Evolutionary conservation across 2,329 filamentous ascomycete species (phyloP).

Genomic region (Alternaria angustiovoidea): DNA sequence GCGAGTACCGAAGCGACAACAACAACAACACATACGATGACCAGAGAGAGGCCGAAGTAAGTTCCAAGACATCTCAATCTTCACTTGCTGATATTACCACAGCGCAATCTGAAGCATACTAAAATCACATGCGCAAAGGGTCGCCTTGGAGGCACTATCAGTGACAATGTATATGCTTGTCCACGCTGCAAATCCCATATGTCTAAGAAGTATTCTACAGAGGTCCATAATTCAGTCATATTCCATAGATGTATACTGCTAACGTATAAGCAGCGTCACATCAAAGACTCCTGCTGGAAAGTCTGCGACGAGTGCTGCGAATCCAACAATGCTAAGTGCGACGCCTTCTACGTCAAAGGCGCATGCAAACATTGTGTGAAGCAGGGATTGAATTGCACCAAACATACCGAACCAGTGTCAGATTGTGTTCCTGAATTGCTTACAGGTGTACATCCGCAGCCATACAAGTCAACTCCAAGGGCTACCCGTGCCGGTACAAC

Average conservation of each 20-base stretch:
- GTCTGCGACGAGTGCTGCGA: slow-evolving; percentile 26
- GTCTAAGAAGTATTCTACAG: slow-evolving; percentile 7
- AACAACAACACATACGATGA: slow-evolving; percentile 7
- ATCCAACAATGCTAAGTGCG: slow-evolving; percentile 5
- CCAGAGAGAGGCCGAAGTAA: slow-evolving; percentile 1
- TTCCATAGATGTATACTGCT: not conserved
- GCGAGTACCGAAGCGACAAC: not conserved
- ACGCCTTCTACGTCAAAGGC: slow-evolving; percentile 7
- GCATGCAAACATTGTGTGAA: slow-evolving; percentile 17
- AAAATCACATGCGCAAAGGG: slow-evolving; percentile 6
- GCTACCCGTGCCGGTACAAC: not conserved
- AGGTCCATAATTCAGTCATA: not conserved
- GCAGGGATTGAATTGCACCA: slow-evolving; percentile 13
- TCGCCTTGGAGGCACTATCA: not conserved
- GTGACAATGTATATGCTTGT: slow-evolving; percentile 9
- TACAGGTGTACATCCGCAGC: not conserved
- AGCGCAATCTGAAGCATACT: slow-evolving; percentile 12
- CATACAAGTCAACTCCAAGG: slow-evolving; percentile 1
- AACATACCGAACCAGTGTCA: slow-evolving; percentile 9
- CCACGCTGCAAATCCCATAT: slow-evolving; percentile 14
- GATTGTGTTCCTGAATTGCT: not conserved
- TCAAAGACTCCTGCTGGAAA: slow-evolving; percentile 22
- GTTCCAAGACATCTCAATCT: too few relatives aligned
- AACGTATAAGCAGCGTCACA: slow-evolving; percentile 7
- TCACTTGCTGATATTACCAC: not conserved